Conservation (phyloP, 257 asterid species). For the Solanum corneliomulleri region DNA sequence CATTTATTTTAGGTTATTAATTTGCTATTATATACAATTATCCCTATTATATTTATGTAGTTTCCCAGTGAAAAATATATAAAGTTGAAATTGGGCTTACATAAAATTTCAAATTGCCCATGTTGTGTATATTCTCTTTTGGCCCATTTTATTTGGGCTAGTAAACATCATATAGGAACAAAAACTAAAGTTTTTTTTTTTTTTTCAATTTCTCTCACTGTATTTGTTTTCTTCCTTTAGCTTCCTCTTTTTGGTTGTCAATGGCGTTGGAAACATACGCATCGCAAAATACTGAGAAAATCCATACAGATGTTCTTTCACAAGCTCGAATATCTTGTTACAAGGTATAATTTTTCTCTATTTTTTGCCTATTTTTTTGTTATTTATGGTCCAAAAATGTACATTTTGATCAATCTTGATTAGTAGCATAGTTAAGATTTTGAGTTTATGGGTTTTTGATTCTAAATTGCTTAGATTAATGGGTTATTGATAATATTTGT, state of each 20-base stretch:
- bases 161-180: background rate
- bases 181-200: background rate
- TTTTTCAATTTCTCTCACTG: background rate
- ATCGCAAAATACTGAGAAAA: slow-evolving; percentile 34
- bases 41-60: no score
- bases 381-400: background rate
- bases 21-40: no score
- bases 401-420: background rate
- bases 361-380: background rate
- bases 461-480: background rate
- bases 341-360: slow-evolving; percentile 27
- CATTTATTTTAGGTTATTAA: no score
- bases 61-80: background rate
- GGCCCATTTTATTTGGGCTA: background rate
- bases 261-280: slow-evolving; percentile 70
- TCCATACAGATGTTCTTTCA: slow-evolving; percentile 64
- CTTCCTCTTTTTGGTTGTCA: background rate
- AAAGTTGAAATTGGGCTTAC: background rate
- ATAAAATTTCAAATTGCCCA: background rate
- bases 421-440: background rate
- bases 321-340: slow-evolving; percentile 62
- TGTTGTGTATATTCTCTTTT: background rate
- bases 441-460: background rate
- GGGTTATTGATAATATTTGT: background rate
- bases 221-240: background rate